Evolutionary conservation across 345 rosid genomes (phyloP), one percentile per base, ranked within the genome.

Genomic region (Pseudoturritis turrita): DNA sequence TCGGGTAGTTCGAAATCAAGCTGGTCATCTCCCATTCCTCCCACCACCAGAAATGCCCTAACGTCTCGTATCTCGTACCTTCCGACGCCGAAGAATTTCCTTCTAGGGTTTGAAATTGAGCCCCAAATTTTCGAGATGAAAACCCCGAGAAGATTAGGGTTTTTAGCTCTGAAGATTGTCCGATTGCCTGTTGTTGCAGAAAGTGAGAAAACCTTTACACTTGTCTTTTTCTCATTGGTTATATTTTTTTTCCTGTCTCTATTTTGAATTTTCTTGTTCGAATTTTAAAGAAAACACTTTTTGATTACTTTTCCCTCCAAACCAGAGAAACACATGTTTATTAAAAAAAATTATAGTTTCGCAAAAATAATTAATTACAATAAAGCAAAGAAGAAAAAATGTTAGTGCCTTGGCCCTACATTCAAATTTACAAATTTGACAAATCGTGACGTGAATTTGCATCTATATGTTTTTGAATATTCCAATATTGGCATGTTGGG

Each of bases 1-100:
- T 95, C 93, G 43, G 93, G 61, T 10, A 95, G 71, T 31, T 81
- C 75, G 71, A 95, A 88, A 79, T 88, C 92, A 7, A 85, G 78
- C 59, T 72, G 83, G 7, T 69, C 86, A 3, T 79, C 83, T 75
- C 78, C 78, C 73, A 75, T 68, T 59, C 9, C 66, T 54, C 50
- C 50, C 82, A 6, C 77, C 78, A 13, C 69, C 70, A 28, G 68
- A 71, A 74, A 10, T 57, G 39, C 23, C 57, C 49, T 23, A 21
- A 52, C 33, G 35, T 45, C 18, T 49, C 46, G 14, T 21, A 19
- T 68, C 54, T 28, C 62, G 35, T 28, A 49, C 46, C 66, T 41
- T 58, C 60, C 60, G 14, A 13, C 12, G 44, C 18, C 69, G 55
- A 6, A 18, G 17, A 18, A 17, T 18, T n/a, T 60, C 62, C 13